Evolutionary conservation across 805 yeast genomes (phyloP).

Genomic region (Spathaspora gorwiae): DNA sequence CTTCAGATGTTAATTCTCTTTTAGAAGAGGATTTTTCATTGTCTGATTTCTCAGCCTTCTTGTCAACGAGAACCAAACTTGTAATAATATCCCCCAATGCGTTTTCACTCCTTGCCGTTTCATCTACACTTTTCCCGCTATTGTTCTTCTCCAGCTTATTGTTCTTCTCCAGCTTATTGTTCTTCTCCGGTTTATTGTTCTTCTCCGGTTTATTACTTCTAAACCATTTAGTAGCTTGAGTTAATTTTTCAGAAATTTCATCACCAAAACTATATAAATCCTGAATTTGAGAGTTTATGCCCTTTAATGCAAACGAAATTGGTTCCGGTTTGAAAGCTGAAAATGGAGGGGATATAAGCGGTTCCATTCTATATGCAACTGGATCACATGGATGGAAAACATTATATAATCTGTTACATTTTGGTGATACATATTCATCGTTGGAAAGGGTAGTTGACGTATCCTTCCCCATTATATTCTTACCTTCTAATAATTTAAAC

Average conservation of each 20-base stretch:
- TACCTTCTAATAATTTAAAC: slow-evolving; percentile 67
- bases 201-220: slow-evolving; percentile 11
- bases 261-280: slow-evolving; percentile 38
- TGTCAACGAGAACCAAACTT: slow-evolving; percentile 18
- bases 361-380: slow-evolving; percentile 85
- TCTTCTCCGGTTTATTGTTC: neutral
- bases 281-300: slow-evolving; percentile 48
- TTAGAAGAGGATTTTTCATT: slow-evolving; percentile 12
- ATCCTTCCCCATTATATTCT: slow-evolving; percentile 44
- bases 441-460: neutral
- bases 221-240: slow-evolving; percentile 37
- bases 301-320: slow-evolving; percentile 51
- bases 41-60: slow-evolving; percentile 10
- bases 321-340: slow-evolving; percentile 49
- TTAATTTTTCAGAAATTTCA: slow-evolving; percentile 29
- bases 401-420: slow-evolving; percentile 67
- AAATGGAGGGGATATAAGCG: slow-evolving; percentile 55
- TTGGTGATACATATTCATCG: slow-evolving; percentile 35
- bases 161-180: slow-evolving; percentile 9
- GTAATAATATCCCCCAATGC: slow-evolving; percentile 39
- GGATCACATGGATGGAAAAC: slow-evolving; percentile 91
- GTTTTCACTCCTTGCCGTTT: slow-evolving; percentile 22
- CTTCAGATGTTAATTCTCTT: slow-evolving; percentile 23
- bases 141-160: slow-evolving; percentile 8
- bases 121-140: slow-evolving; percentile 4